Evolutionary conservation across 179 eudicot species (phyloP).

Genomic region (Actinidia arguta): DNA sequence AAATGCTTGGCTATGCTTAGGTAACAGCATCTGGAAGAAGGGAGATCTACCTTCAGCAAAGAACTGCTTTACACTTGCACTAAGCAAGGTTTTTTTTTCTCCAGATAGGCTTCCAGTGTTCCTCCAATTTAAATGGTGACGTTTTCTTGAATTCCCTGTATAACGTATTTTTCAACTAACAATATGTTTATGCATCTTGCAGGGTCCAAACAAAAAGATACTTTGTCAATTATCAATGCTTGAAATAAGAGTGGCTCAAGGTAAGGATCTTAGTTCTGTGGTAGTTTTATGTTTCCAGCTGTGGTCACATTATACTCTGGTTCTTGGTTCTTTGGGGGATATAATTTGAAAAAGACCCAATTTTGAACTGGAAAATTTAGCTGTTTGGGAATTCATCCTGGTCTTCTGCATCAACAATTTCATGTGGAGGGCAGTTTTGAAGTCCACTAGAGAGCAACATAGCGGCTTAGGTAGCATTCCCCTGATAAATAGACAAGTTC

Average conservation of each 20-base stretch:
- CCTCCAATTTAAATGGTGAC: neutral
- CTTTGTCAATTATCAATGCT: constrained; percentile 94
- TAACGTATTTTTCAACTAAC: neutral
- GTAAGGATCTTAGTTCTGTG: constrained; percentile 34
- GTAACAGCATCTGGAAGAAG: constrained; percentile 95
- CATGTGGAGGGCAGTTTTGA: neutral
- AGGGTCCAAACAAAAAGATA: constrained; percentile 88
- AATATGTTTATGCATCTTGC: constrained; percentile 29
- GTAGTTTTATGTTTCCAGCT: neutral
- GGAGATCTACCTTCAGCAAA: constrained; percentile 76
- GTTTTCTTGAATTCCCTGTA: constrained; percentile 1
- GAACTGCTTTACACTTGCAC: constrained; percentile 76
- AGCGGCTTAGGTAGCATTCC: neutral
- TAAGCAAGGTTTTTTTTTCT: constrained; percentile 66
- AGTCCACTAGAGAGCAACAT: neutral
- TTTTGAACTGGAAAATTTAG: constrained; percentile 8
- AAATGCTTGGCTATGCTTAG: constrained; percentile 94
- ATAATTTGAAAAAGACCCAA: neutral
- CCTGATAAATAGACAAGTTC: neutral
- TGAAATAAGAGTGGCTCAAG: constrained; percentile 94
- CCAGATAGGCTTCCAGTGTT: neutral
- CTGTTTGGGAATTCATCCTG: constrained; percentile 5
- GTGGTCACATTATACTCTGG: neutral
- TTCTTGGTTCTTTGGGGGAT: neutral
- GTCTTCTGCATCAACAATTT: constrained; percentile 9